Percentiles rank a stretch among this genome's conserved stretches.
Conservation (phyloP, 148 eudicot species). For the Polygonum aviculare region DNA sequence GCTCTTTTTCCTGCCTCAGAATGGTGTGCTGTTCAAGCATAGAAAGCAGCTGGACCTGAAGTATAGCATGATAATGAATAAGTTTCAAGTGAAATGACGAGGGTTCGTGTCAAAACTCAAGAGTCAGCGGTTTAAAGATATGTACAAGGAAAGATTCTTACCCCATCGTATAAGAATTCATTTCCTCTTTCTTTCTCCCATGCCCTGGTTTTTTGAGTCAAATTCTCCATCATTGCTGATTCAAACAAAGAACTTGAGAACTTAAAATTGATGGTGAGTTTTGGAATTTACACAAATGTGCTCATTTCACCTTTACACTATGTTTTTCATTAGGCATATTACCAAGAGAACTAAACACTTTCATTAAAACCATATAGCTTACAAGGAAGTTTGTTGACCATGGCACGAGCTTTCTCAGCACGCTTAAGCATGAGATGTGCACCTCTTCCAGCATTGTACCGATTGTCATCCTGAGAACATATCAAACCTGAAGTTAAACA, state of each 20-base stretch:
- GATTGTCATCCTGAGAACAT: slow-evolving; percentile 53
- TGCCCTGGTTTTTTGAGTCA: slow-evolving; percentile 41
- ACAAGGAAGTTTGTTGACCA: slow-evolving; percentile 73
- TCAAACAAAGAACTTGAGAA: neutral
- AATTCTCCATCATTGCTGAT: slow-evolving; percentile 65
- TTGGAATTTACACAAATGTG: neutral
- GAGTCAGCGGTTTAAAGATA: neutral
- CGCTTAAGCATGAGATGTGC: slow-evolving; percentile 69
- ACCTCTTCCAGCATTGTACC: slow-evolving; percentile 86
- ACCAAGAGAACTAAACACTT: neutral
- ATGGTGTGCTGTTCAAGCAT: slow-evolving; percentile 66
- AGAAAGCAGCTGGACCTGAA: slow-evolving; percentile 49
- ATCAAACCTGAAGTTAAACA: neutral
- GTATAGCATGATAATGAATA: neutral
- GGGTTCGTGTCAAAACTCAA: neutral
- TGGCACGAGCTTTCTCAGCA: slow-evolving; percentile 80
- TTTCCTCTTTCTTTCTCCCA: slow-evolving; percentile 60
- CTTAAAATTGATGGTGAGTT: neutral
- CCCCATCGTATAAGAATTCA: slow-evolving; percentile 71
- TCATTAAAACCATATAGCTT: slow-evolving; percentile 7
- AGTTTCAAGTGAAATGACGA: no score
- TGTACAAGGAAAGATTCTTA: slow-evolving; percentile 19
- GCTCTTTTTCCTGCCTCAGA: slow-evolving; percentile 62
- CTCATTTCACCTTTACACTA: no score
- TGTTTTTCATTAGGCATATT: no score